Base-by-base conservation (phyloP, 225 moss, liverwort and hornwort species). In the Marchantia paleacea region DNA sequence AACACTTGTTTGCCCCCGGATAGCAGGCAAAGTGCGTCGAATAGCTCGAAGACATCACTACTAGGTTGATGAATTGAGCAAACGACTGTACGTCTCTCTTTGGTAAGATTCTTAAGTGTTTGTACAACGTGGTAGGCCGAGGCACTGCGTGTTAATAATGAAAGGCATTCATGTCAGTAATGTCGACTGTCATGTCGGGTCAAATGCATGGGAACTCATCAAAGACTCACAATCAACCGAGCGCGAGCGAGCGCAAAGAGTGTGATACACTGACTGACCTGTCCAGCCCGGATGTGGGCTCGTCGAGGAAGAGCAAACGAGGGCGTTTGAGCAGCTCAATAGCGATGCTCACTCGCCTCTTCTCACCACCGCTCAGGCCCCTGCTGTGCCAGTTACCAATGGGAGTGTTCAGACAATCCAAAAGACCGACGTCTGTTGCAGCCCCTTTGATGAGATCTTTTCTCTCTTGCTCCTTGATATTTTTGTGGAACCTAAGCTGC, bases 321-420 rank as follows among this genome's bases (percentile, higher is more conserved):
- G 97, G 94, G 12, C 94, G 92, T 15, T 92, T 93, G 60, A 97
- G 86, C 65, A 97, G 86, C 29, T 97, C 97, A 73, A 97, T 76
- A 0, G 94, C 97, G 69, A 97, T 97, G 87, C 92, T 94, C 8
- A 97, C 87, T 1, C 97, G 91, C 80, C 94, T 88, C 80, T 93
- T 94, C 86, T 97, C 97, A 0, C 97, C 97, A 11, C 94, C 94
- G 57, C 90, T 90, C 31, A 97, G 81, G 16, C 97, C 97, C 3
- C 94, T 89, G 80, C 92, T 80, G 50, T 97, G 97, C 97, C 97
- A 97, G 58, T 94, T 94, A 3, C 97, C 97, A 39, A 97, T 94
- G 0, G 91, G 83, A 7, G 94, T 94, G 78, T 89, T 26, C 52
- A 90, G 83, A 53, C 91, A 90, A 0, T 97, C 93, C 58, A 84